Base-by-base conservation (phyloP, 805 yeast genomes). In the Pichia pseudocactophila region DNA sequence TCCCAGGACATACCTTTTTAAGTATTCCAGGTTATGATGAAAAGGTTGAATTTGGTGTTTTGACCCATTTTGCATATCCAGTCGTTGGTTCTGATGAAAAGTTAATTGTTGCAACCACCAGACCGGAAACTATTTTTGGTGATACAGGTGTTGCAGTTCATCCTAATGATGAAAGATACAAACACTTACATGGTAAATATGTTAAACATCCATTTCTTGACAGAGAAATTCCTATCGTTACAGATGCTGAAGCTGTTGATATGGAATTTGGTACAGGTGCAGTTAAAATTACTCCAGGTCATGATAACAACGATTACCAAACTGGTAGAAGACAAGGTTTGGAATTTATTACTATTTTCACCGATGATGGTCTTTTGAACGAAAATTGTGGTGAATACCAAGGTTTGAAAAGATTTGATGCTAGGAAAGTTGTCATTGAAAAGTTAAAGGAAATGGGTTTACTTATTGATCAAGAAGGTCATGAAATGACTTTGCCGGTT, bases 241-340 rank as follows among this genome's bases (percentile, higher is more conserved):
- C 88, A 40, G 98, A 92, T 62, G 61, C 80, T 32, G 95, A 86
- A 65, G 92, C 97, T 33, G 98, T 92, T 50, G 98, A 92, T 65
- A 92, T 92, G 97, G 95, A 85, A 64, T 92, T 92, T 54, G 98
- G 98, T 74, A 92, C 98, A 49, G 98, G 98, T 81, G 98, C 98
- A 38, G 98, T 92, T 49, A 92, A 92, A 69, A 92, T 92, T 62
- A 92, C 98, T 12, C 98, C 98, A 46, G 97, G 96, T 35, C 98
- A 92, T 66, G 98, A 92, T 68, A 83, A 80, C 57, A 92, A 92
- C 74, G 98, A 92, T 86, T 88, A 86, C 74, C 74, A 71, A 59
- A 87, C 96, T 42, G 98, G 98, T 70, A 89, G 85, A 70, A 88
- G 98, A 70, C 85, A 87, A 64, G 70, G 77, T 58, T 73, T 92